phyloP scores from a whole-genome alignment of 805 yeast genomes.

The Jamesozyma rosinii region DNA sequence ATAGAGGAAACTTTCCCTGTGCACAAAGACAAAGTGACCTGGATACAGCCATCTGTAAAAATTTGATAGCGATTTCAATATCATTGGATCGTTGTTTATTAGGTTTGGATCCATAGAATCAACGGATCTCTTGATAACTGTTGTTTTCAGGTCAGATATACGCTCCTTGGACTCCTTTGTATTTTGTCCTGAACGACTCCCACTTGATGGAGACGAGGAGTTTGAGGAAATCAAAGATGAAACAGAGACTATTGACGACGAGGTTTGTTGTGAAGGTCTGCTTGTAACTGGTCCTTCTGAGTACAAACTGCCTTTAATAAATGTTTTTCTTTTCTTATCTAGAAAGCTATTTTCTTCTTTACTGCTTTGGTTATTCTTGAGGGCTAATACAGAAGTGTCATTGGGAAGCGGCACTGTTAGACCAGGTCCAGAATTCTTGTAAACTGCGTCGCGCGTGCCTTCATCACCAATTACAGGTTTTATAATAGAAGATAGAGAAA shows the following conservation, averaged over 20 bases:
- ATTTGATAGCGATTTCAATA: slow-evolving; percentile 28
- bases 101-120: slow-evolving; percentile 11
- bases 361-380: neutral
- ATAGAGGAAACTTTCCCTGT: slow-evolving; percentile 50
- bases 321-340: slow-evolving; percentile 14
- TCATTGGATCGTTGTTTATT: slow-evolving; percentile 24
- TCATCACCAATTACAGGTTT: neutral
- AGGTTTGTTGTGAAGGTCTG: slow-evolving; percentile 9
- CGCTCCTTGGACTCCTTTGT: slow-evolving; percentile 13
- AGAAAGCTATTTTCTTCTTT: neutral
- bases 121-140: slow-evolving; percentile 24
- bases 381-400: neutral
- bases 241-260: slow-evolving; percentile 7
- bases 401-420: neutral
- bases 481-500: neutral
- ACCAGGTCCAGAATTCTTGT: neutral
- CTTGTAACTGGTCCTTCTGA: slow-evolving; percentile 28
- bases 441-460: neutral
- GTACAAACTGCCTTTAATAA: slow-evolving; percentile 28
- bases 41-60: slow-evolving; percentile 60
- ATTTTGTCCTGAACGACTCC: neutral
- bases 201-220: slow-evolving; percentile 4
- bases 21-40: slow-evolving; percentile 52
- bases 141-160: slow-evolving; percentile 28
- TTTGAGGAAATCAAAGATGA: slow-evolving; percentile 10